Evolutionary conservation across 2,329 filamentous ascomycete species (phyloP).

Genomic region (Clonostachys solani): DNA sequence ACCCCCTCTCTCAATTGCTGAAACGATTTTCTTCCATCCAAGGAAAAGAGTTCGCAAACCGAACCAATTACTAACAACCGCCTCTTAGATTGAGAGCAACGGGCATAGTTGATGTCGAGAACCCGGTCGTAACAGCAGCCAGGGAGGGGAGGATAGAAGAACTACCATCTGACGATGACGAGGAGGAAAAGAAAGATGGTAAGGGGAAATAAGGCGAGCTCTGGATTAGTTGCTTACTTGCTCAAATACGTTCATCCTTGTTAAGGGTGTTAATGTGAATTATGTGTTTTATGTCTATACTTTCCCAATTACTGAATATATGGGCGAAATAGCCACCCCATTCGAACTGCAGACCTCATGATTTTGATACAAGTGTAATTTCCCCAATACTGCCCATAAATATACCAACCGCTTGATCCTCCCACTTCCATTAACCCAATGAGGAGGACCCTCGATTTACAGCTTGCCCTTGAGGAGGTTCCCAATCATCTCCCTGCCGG

Average conservation of each 20-base stretch:
- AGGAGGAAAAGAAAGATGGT: constrained; percentile 26
- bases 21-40: too few species aligned
- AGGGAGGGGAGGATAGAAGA: constrained; percentile 70
- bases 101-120: constrained; percentile 73
- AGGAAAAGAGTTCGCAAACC: background rate
- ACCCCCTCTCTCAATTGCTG: background rate
- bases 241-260: too few species aligned
- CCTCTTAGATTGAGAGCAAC: constrained; percentile 58
- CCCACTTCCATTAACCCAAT: background rate
- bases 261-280: too few species aligned
- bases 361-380: too few species aligned
- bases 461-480: constrained; percentile 72
- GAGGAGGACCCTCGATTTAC: constrained; percentile 25
- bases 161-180: constrained; percentile 44
- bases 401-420: too few species aligned
- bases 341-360: too few species aligned
- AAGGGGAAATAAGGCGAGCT: background rate
- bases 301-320: too few species aligned
- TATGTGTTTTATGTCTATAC: too few species aligned
- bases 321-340: too few species aligned
- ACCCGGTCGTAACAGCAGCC: constrained; percentile 69
- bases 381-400: too few species aligned
- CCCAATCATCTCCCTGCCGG: constrained; percentile 69
- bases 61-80: constrained; percentile 9
- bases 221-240: too few species aligned